Base-by-base conservation (phyloP, 208 protist species). In the Herpetomonas tarakana region DNA sequence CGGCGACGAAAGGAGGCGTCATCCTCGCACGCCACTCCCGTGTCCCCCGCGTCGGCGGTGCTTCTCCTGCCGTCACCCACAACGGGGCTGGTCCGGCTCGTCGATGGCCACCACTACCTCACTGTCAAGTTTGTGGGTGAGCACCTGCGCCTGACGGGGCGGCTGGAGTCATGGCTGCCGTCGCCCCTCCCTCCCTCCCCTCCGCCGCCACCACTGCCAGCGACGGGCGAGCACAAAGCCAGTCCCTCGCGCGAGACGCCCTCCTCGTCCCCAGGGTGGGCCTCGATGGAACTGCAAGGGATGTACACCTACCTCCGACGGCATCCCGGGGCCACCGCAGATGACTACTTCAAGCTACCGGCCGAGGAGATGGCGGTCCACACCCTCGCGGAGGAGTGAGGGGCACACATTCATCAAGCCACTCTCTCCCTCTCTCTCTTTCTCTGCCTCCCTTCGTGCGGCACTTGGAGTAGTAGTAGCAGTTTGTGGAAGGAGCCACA, bases 101-200 rank as follows among this genome's bases (percentile, higher is more conserved):
- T 68, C 38, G 60, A 65, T 0, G 58, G 69, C 1, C 83, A 76
- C 52, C 65, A 76, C 46, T 90, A 90, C 67, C 58, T 57, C 25
- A 72, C 82, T 3, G 72, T 86, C 49, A 83, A 80, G 52, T 90
- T 90, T 41, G 60, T 86, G n/a, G 83, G 83, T 14, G 76, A 86
- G 31, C 71, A 90, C 58, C 47, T 90, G 41, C 62, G 71, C 49
- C 58, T 78, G 27, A 64, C 77, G 4, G 64, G 55, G 26, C 58
- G 52, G 59, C 14, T 51, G 56, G 24, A n/a, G 47, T 11, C 61
- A 14, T 41, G 35, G 35, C 35, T 41, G 35, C 35, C 35, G 9
- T 14, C 35, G 14, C 6, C 35, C 35, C 14, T 41, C 9, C 35
- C 35, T 14, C 14, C 35, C 35, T 6, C 9, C 9, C 9, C 35